Evolutionary conservation across 1,284 basidiomycete genomes (phyloP), one percentile per base, ranked within the genome.

Genomic region (Meripilus lineatus): DNA sequence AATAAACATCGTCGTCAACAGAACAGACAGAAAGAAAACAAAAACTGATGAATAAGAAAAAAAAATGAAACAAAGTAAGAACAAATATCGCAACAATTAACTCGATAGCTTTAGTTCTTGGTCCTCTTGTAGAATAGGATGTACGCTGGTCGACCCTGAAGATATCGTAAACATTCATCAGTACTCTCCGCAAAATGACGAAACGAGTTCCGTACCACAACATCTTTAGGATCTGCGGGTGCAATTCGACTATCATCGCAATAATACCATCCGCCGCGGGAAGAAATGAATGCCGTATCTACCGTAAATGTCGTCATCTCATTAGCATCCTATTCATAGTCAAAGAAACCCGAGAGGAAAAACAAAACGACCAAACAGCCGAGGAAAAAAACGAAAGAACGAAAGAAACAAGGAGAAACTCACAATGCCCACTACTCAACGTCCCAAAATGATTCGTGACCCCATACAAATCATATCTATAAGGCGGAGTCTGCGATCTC

Each of bases 371-470:
- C n/a, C n/a, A n/a, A n/a, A n/a, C n/a, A n/a, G n/a, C n/a, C n/a
- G n/a, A n/a, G n/a, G n/a, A n/a, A n/a, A n/a, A n/a, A n/a, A n/a
- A n/a, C n/a, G n/a, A n/a, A n/a, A n/a, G n/a, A n/a, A n/a, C n/a
- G n/a, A n/a, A n/a, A n/a, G n/a, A n/a, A n/a, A n/a, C n/a, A n/a
- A n/a, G n/a, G n/a, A 32, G 25, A 32, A n/a, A 76, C 91, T 68
- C 57, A 95, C 92, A 97, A 65, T 97, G 93, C 1, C 93, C 93
- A 54, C 86, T 89, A 55, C 82, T 90, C 47, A 96, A 65, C 58
- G 84, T 93, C 5, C 93, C 93, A 62, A 84, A 89, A 67, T 97
- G 93, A 63, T 96, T 95, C 40, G 88, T 92, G 20, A 94, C 91
- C 8, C 74, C 91, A 59, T 93, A 95, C 50, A 94, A 65, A 59